Conservation (phyloP, 331 rosid species). For the Quercus tomentella region DNA sequence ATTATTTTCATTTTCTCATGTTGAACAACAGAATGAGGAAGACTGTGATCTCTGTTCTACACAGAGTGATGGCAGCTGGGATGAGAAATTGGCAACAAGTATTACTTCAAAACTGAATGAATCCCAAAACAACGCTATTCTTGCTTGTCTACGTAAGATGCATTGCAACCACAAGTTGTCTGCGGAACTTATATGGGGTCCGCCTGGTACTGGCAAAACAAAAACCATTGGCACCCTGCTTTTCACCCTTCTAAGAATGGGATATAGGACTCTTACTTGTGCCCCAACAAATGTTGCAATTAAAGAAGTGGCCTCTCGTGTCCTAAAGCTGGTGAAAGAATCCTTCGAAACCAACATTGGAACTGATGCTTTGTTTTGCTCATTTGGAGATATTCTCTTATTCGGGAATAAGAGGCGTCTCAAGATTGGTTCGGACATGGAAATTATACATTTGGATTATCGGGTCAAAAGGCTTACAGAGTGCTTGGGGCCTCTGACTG, state of each 20-base stretch:
- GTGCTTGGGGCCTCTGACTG: slow-evolving; percentile 45
- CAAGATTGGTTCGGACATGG: slow-evolving; percentile 40
- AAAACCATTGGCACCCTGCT: slow-evolving; percentile 50
- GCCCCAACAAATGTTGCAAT: slow-evolving; percentile 82
- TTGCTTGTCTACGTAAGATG: slow-evolving; percentile 41
- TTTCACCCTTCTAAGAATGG: slow-evolving; percentile 31
- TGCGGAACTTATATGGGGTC: slow-evolving; percentile 78
- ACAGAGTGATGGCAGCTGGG: neutral
- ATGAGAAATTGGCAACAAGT: neutral
- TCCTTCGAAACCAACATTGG: slow-evolving; percentile 7
- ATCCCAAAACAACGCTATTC: slow-evolving; percentile 51
- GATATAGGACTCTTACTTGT: slow-evolving; percentile 49
- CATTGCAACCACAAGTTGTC: slow-evolving; percentile 23
- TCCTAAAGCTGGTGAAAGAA: slow-evolving; percentile 41
- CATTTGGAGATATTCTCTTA: slow-evolving; percentile 48
- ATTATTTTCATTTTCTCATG: neutral
- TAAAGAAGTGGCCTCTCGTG: slow-evolving; percentile 50
- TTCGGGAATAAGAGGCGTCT: slow-evolving; percentile 61
- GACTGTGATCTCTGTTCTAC: neutral
- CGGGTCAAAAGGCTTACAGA: slow-evolving; percentile 39
- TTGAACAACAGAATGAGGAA: slow-evolving; percentile 12
- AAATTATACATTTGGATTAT: slow-evolving; percentile 52
- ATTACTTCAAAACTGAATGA: slow-evolving; percentile 32
- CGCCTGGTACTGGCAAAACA: slow-evolving; percentile 77
- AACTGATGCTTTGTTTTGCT: slow-evolving; percentile 22